These are phyloP conservation scores for Neurospora tetraspora DNA, from an alignment of 495 filamentous ascomycete genomes.

Conservation along the genomic window DNA sequence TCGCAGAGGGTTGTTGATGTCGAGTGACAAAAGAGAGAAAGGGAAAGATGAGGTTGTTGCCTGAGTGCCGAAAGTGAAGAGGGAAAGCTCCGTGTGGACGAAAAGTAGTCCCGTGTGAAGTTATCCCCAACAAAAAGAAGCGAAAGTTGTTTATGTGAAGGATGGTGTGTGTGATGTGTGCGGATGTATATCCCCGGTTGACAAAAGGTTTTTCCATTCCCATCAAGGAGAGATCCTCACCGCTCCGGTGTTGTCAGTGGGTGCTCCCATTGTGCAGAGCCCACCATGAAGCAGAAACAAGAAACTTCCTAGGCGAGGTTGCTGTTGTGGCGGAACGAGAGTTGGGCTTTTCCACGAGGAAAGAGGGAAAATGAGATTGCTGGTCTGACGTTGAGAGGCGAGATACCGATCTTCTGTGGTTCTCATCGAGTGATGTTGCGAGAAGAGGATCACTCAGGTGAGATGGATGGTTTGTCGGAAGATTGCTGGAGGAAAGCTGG, in stretches of 20 bases:
- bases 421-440: not conserved
- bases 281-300: not conserved
- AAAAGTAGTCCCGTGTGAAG: not conserved
- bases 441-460: not conserved
- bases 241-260: not conserved
- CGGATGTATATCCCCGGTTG: not conserved
- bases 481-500: not conserved
- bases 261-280: not conserved
- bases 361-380: not conserved
- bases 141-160: not conserved
- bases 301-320: not conserved
- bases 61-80: not conserved
- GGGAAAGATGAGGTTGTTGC: not conserved
- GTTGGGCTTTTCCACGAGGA: not conserved
- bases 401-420: not conserved
- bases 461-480: not conserved
- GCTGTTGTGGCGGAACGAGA: not conserved
- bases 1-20: not conserved
- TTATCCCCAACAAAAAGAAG: not conserved
- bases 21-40: not conserved
- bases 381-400: not conserved
- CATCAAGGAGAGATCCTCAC: not conserved
- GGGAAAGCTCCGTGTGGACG: not conserved
- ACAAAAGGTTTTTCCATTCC: not conserved
- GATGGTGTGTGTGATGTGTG: not conserved